Evolutionary conservation across 192 early-diverging fungal genomes (phyloP).

Genomic region (Kickxella alabastrina): DNA sequence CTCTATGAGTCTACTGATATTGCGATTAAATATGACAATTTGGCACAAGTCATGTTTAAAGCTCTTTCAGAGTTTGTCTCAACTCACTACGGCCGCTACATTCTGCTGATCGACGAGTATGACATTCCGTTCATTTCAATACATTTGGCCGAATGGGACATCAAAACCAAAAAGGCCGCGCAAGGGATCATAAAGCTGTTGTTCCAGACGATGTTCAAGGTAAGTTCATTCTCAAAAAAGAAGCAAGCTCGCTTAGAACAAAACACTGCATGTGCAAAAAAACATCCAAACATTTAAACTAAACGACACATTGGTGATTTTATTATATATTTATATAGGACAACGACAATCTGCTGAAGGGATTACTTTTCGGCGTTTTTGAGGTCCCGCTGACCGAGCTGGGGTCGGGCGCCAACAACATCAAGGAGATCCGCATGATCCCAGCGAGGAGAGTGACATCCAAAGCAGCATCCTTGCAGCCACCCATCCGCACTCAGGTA

Average conservation of each 20-base stretch:
- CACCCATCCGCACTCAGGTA: constrained; percentile 16
- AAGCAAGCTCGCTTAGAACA: too few relatives aligned
- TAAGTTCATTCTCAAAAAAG: not conserved
- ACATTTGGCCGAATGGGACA: constrained; percentile 9
- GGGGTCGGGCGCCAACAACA: constrained; percentile 36
- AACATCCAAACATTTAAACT: too few relatives aligned
- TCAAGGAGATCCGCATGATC: constrained; percentile 37
- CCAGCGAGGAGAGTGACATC: constrained; percentile 30
- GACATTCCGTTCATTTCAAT: constrained; percentile 45
- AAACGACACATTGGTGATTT: too few relatives aligned
- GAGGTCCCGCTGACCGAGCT: constrained; percentile 40
- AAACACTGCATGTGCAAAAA: too few relatives aligned
- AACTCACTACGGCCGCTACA: constrained; percentile 17
- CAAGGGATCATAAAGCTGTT: constrained; percentile 14
- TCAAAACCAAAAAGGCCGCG: constrained; percentile 5
- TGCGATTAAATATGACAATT: not conserved
- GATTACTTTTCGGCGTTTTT: constrained; percentile 33
- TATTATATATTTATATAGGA: constrained; percentile 3
- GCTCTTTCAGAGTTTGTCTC: constrained; percentile 10
- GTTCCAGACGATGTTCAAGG: constrained; percentile 35
- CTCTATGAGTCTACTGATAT: not conserved
- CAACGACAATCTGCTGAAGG: constrained; percentile 21
- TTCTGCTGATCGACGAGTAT: constrained; percentile 39
- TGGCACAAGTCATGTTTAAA: constrained; percentile 6
- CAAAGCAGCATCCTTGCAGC: constrained; percentile 17